Evolutionary conservation across 73 alveolate genomes (phyloP), one percentile per base, ranked within the genome.

Genomic region (Paraurostyla sp.): DNA sequence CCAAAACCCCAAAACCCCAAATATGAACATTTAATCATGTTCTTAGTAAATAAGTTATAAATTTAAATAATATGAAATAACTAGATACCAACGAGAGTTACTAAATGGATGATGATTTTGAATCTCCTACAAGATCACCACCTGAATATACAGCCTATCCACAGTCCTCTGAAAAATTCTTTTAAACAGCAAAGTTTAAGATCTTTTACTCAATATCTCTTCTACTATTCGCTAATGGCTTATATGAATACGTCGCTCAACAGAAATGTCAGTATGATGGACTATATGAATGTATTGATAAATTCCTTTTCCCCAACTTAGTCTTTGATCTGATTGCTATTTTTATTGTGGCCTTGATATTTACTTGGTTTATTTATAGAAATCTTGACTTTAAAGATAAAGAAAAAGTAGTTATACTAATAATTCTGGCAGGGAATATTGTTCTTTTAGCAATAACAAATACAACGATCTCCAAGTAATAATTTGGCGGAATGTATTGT

Each of bases 401-500:
- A 27, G 3, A 9, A 16, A 60, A 60, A 50, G 25, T 18, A 6
- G 23, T 50, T 27, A 33, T 60, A 7, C 49, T 60, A 11, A 20
- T 60, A 18, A 13, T 60, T 3, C 25, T 30, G 7, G 25, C 32
- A 9, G 50, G 22, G 29, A 60, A 60, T 60, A 60, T 60, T 6
- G 13, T 60, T 60, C 15, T 60, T 7, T 29, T 60, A 11, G 3
- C 78, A 13, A 32, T 60, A 13, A 60, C 78, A 32, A 60, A 60
- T 29, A 60, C 78, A 9, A 60, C 78, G 9, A 60, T 60, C 25
- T 9, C 78, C 13, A 60, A 60, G 50, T 16, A 60, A 9, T 29
- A 60, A 25, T 60, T 60, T 30, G 78, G 78, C 3, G 78, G 78
- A 2, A 60, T 60, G 78, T 60, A 60, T 33, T 45, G 78, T 29